Evolutionary conservation across 2,329 filamentous ascomycete species (phyloP), one percentile per base, ranked within the genome.

Genomic region (Aureobasidium zeae): DNA sequence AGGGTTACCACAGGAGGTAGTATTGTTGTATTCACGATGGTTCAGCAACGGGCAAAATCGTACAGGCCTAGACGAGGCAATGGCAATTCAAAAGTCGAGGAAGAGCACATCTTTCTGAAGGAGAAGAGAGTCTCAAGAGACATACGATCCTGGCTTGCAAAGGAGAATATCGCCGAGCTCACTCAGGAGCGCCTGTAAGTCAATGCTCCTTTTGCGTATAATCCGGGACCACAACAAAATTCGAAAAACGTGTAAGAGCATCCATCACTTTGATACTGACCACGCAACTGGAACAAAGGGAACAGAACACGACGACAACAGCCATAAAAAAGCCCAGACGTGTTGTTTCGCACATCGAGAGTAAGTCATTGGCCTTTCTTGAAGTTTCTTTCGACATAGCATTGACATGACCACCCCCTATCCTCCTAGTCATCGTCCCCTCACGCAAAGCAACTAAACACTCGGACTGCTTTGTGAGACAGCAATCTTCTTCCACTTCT

Each of bases 71-170:
- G 26, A 7, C 17, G 26, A 17, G 16, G 31, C 5, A 31, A 21
- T 17, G 20, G 24, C 3, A 20, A 31, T 6, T 31, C 37, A 1
- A 28, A 41, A 8, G 20, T 15, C n/a, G n/a, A n/a, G 4, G 37
- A 41, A 16, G 37, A 41, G 10, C 37, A 41, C 10, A 31, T 41
- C 4, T 31, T 17, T 17, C 19, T 41, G 13, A 15, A 17, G 9
- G 25, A 12, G 6, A 34, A 32, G 16, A 33, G 21, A 15, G 29
- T 31, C n/a, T n/a, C n/a, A 13, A 30, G 38, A 0, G 38, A 43
- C 8, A 43, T 43, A 25, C 13, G 30, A 1, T 43, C 33, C n/a
- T 43, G 30, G 30, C 38, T 43, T 2, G 38, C 29, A 7, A 21
- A 43, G 13, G 37, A 9, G 28, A 32, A 13, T 31, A 13, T 2